Base-by-base conservation (phyloP, 495 filamentous ascomycete species). In the Cenococcum geophilum region DNA sequence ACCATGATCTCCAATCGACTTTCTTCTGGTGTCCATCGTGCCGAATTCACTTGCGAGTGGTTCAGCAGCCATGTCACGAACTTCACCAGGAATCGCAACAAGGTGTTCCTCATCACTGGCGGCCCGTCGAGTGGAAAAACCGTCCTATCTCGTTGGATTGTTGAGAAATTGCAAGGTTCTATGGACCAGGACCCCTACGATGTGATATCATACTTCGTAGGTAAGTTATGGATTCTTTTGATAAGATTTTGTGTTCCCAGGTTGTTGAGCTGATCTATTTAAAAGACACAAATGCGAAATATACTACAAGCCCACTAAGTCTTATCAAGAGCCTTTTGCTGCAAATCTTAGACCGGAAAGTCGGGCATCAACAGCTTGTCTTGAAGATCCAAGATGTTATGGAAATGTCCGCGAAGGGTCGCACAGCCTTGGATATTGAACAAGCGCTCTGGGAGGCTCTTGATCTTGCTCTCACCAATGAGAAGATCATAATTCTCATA, bases 21-120 rank as follows among this genome's bases (percentile, higher is more conserved):
- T 5, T 64, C 70, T 40, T 70, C 73, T n/a, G 73, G 67, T 60
- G 62, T 67, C 43, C 67, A 69, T 22, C 73, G 76, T 10, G 77
- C 76, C 0, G 83, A 86, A 25, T 81, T 79, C 35, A 86, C 83
- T 5, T 86, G 84, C 65, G 79, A 83, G 60, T 85, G 84, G 83
- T 78, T 85, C 59, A 76, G 80, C 34, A 73, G 75, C 16, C 70
- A 76, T 55, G 71, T 86, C 0, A 74, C 77, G 9, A 80, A 80
- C 6, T 86, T 86, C 65, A 74, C 77, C 1, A 68, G 78, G 23
- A 75, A 76, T 14, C 72, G 21, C 1, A 73, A 81, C 5, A 79
- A 81, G 43, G 64, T 80, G 5, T 69, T 87, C 61, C 68, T 80
- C 1, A 72, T 87, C 20, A 78, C 78, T 4, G 83, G 83, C 14